Evolutionary conservation across 164 flowering plant genomes (phyloP).

Genomic region (Stephania cephalantha): DNA sequence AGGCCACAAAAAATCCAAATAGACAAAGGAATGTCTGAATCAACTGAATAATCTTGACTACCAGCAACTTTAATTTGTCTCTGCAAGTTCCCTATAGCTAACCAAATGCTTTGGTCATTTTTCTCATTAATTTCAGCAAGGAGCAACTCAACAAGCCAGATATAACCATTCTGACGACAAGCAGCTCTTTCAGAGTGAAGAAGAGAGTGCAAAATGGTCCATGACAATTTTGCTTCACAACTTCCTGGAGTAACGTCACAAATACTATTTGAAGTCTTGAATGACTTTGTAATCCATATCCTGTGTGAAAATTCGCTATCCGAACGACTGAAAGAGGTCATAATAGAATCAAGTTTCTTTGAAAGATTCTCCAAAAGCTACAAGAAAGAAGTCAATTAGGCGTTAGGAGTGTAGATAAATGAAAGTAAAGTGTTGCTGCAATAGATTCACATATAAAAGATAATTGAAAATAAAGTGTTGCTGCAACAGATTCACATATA

Average conservation of each 20-base stretch:
- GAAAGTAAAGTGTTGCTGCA: not conserved
- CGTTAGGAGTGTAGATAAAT: not conserved
- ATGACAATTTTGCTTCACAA: conserved; percentile 48
- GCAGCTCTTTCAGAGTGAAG: conserved; percentile 80
- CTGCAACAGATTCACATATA: not conserved
- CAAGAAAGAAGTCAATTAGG: conserved; percentile 20
- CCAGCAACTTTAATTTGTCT: conserved; percentile 55
- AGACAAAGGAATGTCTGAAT: conserved; percentile 60
- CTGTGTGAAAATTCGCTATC: conserved; percentile 71
- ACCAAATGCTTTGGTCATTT: conserved; percentile 40
- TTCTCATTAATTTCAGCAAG: conserved; percentile 66
- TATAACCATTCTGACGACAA: conserved; percentile 82
- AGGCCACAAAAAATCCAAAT: conserved; percentile 87
- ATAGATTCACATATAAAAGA: not conserved
- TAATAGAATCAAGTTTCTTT: conserved; percentile 54
- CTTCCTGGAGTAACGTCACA: conserved; percentile 32
- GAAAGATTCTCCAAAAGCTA: conserved; percentile 78
- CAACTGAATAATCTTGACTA: conserved; percentile 44
- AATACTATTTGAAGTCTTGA: conserved; percentile 45
- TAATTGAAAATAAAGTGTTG: not conserved
- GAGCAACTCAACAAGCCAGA: conserved; percentile 90
- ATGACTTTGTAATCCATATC: conserved; percentile 66
- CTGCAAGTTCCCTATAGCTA: conserved; percentile 56
- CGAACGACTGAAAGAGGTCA: conserved; percentile 63
- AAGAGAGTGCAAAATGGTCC: conserved; percentile 96